A percentile compares a stretch with the other conserved stretches of the same genome.
Conservation (phyloP, 495 filamentous ascomycete genomes). For the Penicillium herquei region DNA sequence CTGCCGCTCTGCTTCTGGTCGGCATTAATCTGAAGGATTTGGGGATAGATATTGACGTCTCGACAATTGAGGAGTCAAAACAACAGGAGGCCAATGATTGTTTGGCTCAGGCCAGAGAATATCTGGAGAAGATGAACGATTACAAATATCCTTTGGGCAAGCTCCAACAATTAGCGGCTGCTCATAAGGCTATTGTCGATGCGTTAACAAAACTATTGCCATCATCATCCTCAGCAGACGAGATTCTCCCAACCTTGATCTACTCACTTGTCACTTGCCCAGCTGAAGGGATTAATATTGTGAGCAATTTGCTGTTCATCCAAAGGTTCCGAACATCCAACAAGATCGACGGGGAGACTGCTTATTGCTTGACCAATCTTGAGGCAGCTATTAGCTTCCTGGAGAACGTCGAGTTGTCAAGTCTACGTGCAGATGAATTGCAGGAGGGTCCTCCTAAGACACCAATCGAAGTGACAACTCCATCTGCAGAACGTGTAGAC, state of each 20-base stretch:
- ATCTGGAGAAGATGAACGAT: conserved; percentile 79
- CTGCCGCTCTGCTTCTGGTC: conserved; percentile 83
- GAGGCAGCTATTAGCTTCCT: conserved; percentile 94
- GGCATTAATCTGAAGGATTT: conserved; percentile 87
- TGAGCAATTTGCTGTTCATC: conserved; percentile 92
- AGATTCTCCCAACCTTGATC: conserved; percentile 94
- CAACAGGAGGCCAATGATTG: conserved; percentile 70
- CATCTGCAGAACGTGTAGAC: conserved; percentile 41
- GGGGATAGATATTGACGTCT: conserved; percentile 67
- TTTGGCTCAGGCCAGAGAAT: conserved; percentile 71
- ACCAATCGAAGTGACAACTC: conserved; percentile 49
- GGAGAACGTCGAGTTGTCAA: conserved; percentile 95
- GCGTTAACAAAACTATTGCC: conserved; percentile 70
- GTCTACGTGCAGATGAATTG: conserved; percentile 78
- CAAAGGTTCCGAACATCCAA: conserved; percentile 85
- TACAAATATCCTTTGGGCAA: conserved; percentile 87
- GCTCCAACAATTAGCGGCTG: conserved; percentile 79
- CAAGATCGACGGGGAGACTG: conserved; percentile 88
- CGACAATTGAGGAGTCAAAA: conserved; percentile 53
- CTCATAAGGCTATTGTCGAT: conserved; percentile 94
- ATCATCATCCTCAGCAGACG: conserved; percentile 92
- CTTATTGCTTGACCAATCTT: conserved; percentile 94
- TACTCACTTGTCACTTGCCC: conserved; percentile 90
- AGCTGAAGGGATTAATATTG: conserved; percentile 79
- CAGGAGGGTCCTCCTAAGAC: conserved; percentile 61